phyloP scores from a whole-genome alignment of 1,139 yeast genomes.

The Magnusiomyces suaveolens region DNA sequence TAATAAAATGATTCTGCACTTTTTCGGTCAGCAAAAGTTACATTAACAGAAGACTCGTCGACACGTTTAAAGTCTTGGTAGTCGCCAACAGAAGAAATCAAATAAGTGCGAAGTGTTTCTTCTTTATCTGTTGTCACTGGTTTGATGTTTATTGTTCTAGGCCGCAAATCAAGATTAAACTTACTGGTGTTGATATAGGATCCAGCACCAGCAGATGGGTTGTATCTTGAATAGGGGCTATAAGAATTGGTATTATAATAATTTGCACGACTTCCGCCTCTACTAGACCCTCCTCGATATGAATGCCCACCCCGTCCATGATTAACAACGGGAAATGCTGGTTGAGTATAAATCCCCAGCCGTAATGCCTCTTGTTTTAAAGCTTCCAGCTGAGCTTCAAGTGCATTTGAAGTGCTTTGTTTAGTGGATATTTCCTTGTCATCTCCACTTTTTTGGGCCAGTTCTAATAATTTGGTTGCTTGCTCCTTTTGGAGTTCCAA shows the following conservation, averaged over 20 bases:
- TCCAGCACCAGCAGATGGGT: conserved; percentile 12
- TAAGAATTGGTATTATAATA: conserved; percentile 19
- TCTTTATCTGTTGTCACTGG: conserved; percentile 28
- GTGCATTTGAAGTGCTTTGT: conserved; percentile 28
- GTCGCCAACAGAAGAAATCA: conserved; percentile 19
- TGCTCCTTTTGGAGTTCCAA: conserved; percentile 29
- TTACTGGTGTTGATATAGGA: conserved; percentile 16
- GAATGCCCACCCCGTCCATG: conserved; percentile 4
- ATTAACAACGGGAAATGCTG: not conserved
- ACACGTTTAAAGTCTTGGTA: conserved; percentile 19
- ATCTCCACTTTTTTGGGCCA: conserved; percentile 24
- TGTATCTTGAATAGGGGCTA: conserved; percentile 21
- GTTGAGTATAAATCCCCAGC: conserved; percentile 23
- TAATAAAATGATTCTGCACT: conserved; percentile 36
- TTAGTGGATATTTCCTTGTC: conserved; percentile 24
- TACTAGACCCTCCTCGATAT: conserved; percentile 13
- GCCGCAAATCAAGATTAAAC: conserved; percentile 34
- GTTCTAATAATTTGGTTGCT: conserved; percentile 24
- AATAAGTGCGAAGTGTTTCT: conserved; percentile 25
- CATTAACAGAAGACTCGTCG: conserved; percentile 6
- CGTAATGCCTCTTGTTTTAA: conserved; percentile 31
- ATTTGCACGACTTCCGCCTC: conserved; percentile 17
- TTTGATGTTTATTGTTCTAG: conserved; percentile 31
- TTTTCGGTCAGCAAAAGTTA: conserved; percentile 10
- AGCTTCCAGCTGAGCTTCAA: conserved; percentile 30